phyloP scores from a whole-genome alignment of 352 stramenopile genomes.

The Phytophthora aleatoria region DNA sequence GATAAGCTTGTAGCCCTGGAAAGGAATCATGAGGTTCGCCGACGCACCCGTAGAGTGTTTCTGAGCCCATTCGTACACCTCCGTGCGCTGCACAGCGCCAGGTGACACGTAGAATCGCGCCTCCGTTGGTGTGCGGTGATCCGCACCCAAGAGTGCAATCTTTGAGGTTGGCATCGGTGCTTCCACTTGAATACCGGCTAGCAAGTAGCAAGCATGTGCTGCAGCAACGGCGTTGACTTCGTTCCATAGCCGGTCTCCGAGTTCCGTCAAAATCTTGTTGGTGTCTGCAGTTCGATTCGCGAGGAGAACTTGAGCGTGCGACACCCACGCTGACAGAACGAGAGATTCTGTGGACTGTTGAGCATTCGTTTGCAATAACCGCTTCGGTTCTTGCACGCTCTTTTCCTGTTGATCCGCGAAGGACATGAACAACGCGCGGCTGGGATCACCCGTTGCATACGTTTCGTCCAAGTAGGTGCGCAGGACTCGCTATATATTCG shows the following conservation, averaged over 20 bases:
- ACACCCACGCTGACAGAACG: constrained; percentile 76
- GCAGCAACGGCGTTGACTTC: constrained; percentile 68
- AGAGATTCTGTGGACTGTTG: constrained; percentile 43
- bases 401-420: constrained; percentile 87
- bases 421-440: constrained; percentile 75
- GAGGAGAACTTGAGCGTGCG: constrained; percentile 81
- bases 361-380: constrained; percentile 54
- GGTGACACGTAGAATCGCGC: constrained; percentile 86
- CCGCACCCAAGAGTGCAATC: constrained; percentile 79
- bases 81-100: constrained; percentile 76
- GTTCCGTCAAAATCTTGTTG: constrained; percentile 80
- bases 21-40: constrained; percentile 75
- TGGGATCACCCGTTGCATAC: constrained; percentile 78
- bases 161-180: constrained; percentile 77
- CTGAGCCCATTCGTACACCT: constrained; percentile 87
- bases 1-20: constrained; percentile 91
- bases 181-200: constrained; percentile 72
- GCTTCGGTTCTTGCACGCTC: constrained; percentile 83
- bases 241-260: constrained; percentile 84
- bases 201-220: constrained; percentile 83
- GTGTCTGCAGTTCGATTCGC: constrained; percentile 84
- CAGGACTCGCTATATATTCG: constrained; percentile 55
- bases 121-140: constrained; percentile 72
- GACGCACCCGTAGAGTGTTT: constrained; percentile 55
- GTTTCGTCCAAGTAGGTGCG: constrained; percentile 78